These are phyloP conservation scores for Microsporum ferrugineum DNA, from an alignment of 2,329 filamentous ascomycete species.

Conservation along the genomic window DNA sequence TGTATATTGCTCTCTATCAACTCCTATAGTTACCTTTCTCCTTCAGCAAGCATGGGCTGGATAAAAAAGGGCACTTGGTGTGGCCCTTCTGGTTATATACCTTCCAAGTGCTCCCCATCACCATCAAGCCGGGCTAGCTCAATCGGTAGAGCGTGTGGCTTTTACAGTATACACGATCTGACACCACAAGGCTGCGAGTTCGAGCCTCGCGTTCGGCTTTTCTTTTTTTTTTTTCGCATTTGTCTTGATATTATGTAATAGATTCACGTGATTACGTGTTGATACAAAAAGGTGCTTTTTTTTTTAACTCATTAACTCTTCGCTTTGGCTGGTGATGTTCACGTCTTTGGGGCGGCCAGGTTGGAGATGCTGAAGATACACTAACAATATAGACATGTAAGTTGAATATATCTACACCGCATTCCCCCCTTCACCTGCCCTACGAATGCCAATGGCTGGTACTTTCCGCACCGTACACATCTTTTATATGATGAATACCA, in stretches of 20 bases:
- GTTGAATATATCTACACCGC: background rate
- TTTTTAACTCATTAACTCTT: background rate
- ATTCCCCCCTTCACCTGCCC: background rate
- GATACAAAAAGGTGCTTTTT: too few relatives aligned
- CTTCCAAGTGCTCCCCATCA: background rate
- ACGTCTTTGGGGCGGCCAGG: too few relatives aligned
- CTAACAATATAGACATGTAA: background rate
- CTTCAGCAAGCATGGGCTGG: too few relatives aligned
- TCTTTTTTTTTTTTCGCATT: background rate
- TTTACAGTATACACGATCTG: conserved; percentile 4
- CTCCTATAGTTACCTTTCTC: too few relatives aligned
- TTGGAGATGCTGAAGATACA: background rate
- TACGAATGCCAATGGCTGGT: background rate
- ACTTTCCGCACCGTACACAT: background rate
- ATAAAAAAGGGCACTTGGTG: background rate
- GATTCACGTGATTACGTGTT: background rate
- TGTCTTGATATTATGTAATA: background rate
- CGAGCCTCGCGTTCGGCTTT: conserved; percentile 33
- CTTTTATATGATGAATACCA: conserved; percentile 32
- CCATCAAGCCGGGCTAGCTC: conserved; percentile 38
- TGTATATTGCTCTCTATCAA: too few relatives aligned
- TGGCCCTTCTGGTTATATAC: background rate
- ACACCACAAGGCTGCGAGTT: conserved; percentile 31
- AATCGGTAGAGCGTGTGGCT: conserved; percentile 59
- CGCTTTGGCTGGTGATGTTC: background rate